Evolutionary conservation across 176 grass and related monocot species (phyloP).

Genomic region (Musa itinerans): DNA sequence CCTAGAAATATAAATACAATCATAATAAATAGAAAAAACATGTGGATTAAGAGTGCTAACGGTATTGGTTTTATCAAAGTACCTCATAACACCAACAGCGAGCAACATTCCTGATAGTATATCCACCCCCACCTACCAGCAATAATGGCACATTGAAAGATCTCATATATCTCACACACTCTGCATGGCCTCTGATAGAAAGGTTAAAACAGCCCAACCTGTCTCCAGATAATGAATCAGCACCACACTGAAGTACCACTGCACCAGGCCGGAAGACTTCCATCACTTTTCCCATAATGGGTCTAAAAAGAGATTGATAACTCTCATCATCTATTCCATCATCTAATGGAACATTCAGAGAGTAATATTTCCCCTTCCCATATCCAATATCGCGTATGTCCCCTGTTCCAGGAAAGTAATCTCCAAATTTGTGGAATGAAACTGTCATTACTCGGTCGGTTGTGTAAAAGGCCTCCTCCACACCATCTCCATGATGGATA

Average conservation of each 20-base stretch:
- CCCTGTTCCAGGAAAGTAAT: conserved; percentile 90
- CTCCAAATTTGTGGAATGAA: conserved; percentile 94
- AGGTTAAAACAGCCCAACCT: conserved; percentile 89
- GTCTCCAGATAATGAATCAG: conserved; percentile 85
- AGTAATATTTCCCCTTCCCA: conserved; percentile 73
- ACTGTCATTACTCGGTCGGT: conserved; percentile 88
- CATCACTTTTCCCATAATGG: conserved; percentile 84
- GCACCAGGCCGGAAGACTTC: conserved; percentile 77
- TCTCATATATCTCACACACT: conserved; percentile 92
- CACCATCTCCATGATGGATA: conserved; percentile 93
- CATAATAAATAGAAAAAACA: not conserved
- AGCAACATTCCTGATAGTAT: conserved; percentile 90
- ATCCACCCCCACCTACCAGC: conserved; percentile 78
- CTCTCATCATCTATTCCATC: conserved; percentile 92
- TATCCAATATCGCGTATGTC: conserved; percentile 58
- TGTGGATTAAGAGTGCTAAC: not conserved
- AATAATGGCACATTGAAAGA: conserved; percentile 87
- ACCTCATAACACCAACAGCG: conserved; percentile 99
- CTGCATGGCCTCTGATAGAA: conserved; percentile 75
- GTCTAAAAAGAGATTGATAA: conserved; percentile 89
- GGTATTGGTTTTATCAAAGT: conserved; percentile 4
- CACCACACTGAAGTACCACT: conserved; percentile 80
- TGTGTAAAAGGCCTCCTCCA: conserved; percentile 94
- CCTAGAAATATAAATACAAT: not conserved
- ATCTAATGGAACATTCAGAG: conserved; percentile 76